Evolutionary conservation across 2,329 filamentous ascomycete species (phyloP).

Genomic region (Tetracladium maxilliforme): DNA sequence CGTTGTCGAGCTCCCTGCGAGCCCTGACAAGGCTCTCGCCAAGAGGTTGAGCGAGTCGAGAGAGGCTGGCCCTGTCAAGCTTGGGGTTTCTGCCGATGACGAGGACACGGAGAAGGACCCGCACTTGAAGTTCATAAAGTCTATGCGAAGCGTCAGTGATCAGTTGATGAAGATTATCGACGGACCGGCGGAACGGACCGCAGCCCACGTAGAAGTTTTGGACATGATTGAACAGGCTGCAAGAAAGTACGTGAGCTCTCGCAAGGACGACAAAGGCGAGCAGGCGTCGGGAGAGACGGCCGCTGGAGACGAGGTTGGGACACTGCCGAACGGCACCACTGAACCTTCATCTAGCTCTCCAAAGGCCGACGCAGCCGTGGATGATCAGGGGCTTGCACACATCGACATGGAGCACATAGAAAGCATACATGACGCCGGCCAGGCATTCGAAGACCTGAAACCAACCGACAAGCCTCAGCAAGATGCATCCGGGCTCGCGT

Average conservation of each 20-base stretch:
- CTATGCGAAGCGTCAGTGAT: constrained; percentile 23
- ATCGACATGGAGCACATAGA: neutral
- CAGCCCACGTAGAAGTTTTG: constrained; percentile 29
- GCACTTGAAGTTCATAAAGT: constrained; percentile 18
- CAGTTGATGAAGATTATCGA: constrained; percentile 26
- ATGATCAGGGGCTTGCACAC: too few relatives aligned
- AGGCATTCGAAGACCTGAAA: neutral
- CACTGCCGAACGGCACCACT: too few relatives aligned
- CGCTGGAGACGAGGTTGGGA: too few relatives aligned
- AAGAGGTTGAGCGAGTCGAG: constrained; percentile 18
- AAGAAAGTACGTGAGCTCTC: constrained; percentile 29
- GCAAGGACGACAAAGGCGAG: constrained; percentile 5
- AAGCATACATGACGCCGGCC: neutral
- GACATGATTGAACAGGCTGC: constrained; percentile 35
- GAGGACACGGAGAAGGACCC: constrained; percentile 13
- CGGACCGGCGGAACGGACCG: constrained; percentile 14
- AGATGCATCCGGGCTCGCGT: too few relatives aligned
- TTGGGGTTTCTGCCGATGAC: constrained; percentile 2
- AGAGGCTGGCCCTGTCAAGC: constrained; percentile 9
- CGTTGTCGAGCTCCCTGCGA: constrained; percentile 25
- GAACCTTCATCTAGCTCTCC: too few relatives aligned
- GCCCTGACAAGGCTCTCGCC: constrained; percentile 7
- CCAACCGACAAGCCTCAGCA: too few relatives aligned
- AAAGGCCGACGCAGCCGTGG: too few relatives aligned
- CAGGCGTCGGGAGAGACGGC: too few relatives aligned